These are phyloP conservation scores for Herpetomonas tarakana DNA, from an alignment of 208 protist genomes.

Conservation along the genomic window DNA sequence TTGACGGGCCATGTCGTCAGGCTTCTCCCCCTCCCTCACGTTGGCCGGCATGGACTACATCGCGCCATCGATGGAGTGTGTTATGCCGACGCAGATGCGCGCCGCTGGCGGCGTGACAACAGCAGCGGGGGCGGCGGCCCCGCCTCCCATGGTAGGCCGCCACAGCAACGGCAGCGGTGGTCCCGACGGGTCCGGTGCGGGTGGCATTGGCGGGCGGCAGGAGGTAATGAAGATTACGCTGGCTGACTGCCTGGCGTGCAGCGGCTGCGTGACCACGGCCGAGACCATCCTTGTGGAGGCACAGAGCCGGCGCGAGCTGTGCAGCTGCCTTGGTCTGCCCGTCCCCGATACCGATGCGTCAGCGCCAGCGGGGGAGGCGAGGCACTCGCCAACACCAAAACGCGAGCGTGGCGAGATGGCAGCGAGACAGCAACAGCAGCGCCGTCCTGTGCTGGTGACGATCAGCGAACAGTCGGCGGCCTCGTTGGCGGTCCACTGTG, in stretches of 20 bases:
- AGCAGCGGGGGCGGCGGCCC: no score
- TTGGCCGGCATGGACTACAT: constrained; percentile 87
- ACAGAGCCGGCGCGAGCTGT: constrained; percentile 53
- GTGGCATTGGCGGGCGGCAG: background rate
- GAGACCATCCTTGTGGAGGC: constrained; percentile 95
- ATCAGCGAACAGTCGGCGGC: constrained; percentile 92
- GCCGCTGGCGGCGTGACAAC: background rate
- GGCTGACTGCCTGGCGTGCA: constrained; percentile 89
- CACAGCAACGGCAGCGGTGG: no score
- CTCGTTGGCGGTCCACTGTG: constrained; percentile 88
- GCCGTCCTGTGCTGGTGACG: constrained; percentile 75
- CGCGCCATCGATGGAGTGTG: constrained; percentile 70
- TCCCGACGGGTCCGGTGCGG: background rate
- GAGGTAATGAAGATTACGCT: constrained; percentile 78
- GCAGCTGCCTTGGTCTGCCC: background rate
- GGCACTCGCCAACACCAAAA: constrained; percentile 17
- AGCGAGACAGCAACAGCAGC: background rate
- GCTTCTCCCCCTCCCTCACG: constrained; percentile 69
- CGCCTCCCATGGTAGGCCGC: background rate
- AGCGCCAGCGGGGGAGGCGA: constrained; percentile 79
- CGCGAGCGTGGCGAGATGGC: background rate
- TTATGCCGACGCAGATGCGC: constrained; percentile 25
- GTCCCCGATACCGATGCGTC: constrained; percentile 64
- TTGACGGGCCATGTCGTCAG: no score
- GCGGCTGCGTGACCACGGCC: constrained; percentile 97